phyloP scores from a whole-genome alignment of 2,329 filamentous ascomycete genomes.

The Pezicula neosporulosa region DNA sequence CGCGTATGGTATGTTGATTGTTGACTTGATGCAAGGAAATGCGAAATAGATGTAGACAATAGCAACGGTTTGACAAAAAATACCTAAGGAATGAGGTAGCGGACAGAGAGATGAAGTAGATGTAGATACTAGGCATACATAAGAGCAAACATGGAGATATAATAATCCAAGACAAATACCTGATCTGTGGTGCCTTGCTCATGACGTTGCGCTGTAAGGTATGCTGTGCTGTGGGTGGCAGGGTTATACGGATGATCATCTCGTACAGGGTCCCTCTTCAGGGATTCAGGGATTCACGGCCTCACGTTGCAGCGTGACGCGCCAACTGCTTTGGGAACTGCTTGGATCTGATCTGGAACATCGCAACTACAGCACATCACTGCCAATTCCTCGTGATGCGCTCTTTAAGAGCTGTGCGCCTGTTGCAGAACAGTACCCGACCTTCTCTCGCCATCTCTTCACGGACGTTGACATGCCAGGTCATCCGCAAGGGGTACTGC shows the following conservation, averaged over 20 bases:
- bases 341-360: background rate
- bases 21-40: background rate
- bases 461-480: conserved; percentile 3
- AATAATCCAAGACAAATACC: background rate
- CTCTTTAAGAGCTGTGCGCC: conserved; percentile 24
- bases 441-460: conserved; percentile 5
- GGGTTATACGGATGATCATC: background rate
- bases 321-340: conserved; percentile 6
- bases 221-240: no score
- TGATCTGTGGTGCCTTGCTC: background rate
- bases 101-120: background rate
- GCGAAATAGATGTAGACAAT: background rate
- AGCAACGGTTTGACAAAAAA: background rate
- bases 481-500: conserved; percentile 24
- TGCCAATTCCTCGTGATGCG: conserved; percentile 21
- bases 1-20: background rate
- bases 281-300: conserved; percentile 1
- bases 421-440: conserved; percentile 12
- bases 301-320: background rate
- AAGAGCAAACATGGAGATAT: background rate
- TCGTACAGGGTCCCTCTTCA: conserved; percentile 13
- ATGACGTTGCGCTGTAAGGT: background rate
- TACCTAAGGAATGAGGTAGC: background rate
- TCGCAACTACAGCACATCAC: conserved; percentile 1
- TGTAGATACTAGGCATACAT: background rate